These are phyloP conservation scores for Cutaneotrichosporon daszewskae DNA, from an alignment of 1,284 basidiomycete species.

Conservation along the genomic window DNA sequence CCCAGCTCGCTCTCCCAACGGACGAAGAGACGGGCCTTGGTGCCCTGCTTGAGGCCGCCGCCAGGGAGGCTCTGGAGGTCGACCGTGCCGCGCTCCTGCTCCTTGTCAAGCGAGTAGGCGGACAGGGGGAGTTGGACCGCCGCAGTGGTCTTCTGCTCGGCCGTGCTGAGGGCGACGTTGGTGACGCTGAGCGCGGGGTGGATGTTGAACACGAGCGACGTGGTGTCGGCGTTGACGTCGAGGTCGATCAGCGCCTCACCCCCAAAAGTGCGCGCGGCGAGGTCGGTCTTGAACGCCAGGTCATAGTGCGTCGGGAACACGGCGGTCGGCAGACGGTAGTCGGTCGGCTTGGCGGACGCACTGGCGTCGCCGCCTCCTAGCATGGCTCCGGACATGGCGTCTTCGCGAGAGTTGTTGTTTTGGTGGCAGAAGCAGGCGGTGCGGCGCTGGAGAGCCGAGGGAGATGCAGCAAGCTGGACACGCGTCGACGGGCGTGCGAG, in stretches of 20 bases:
- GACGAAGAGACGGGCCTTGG: constrained; percentile 53
- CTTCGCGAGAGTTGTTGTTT: too few species aligned
- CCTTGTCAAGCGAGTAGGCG: constrained; percentile 55
- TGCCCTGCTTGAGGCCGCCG: constrained; percentile 59
- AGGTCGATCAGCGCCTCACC: constrained; percentile 77
- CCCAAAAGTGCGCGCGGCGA: constrained; percentile 61
- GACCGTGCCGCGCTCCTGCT: constrained; percentile 61
- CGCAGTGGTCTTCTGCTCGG: constrained; percentile 57
- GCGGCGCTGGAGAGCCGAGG: constrained; percentile 6
- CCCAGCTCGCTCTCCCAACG: constrained; percentile 57
- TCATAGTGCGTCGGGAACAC: constrained; percentile 66
- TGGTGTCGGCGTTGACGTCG: constrained; percentile 62
- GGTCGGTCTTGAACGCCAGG: constrained; percentile 74
- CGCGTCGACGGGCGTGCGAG: neutral
- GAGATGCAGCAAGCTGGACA: neutral
- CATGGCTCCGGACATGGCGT: constrained; percentile 18
- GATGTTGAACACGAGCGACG: constrained; percentile 64
- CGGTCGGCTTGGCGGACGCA: constrained; percentile 15
- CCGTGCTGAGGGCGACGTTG: constrained; percentile 59
- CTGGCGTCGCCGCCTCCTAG: constrained; percentile 23
- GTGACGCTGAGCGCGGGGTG: constrained; percentile 62
- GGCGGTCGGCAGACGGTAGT: constrained; percentile 69
- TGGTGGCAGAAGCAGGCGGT: constrained; percentile 17
- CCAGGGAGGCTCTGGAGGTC: constrained; percentile 59
- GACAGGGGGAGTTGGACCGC: constrained; percentile 47